Evolutionary conservation across 2,329 filamentous ascomycete species (phyloP), one percentile per base, ranked within the genome.

Genomic region (Verticillium nubilum): DNA sequence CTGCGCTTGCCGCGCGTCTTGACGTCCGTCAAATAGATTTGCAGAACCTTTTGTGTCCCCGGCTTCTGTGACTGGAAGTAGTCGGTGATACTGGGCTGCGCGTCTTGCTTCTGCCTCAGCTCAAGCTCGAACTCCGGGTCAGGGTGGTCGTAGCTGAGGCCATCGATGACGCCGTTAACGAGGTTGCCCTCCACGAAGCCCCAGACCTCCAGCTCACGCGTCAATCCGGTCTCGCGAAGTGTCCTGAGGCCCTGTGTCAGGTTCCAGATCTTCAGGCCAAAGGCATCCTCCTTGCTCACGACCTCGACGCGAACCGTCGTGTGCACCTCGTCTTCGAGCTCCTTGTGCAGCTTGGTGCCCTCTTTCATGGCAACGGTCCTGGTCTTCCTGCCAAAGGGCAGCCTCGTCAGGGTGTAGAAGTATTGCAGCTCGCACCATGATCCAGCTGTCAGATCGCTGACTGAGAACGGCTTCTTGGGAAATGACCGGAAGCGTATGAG

Each of bases 371-470:
- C 92, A 2, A 83, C 74, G 0, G 93, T 98, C 33, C 80, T 80
- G 58, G 84, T 88, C 70, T 90, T 93, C 60, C 84, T 85, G 1
- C 94, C 95, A 68, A 88, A 78, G 0, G 82, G 83, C 4, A 85
- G 85, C 58, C 85, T 87, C 3, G 87, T 90, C 58, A 99, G 80
- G 0, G 86, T 91, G 74, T 96, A 97, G 80, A 87, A 92, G 68
- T 97, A 96, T 72, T 98, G 93, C 61, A 98, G 73, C 73, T 99
- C 94, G 72, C 95, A 99, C 95, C 95, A 99, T 7, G 93, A 88
- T 2, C 93, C 93, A 1, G 91, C 89, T 0, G 93, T 86, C 26
- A 98, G 76, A 72, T 99, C 95, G 2, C 91, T 92, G 1, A 98
- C 95, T 0, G 90, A 92, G 7, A 98, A 81, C 0, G 90, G 86